phyloP scores from a whole-genome alignment of 2,329 filamentous ascomycete genomes.

The Arthrobotrys megalospora region DNA sequence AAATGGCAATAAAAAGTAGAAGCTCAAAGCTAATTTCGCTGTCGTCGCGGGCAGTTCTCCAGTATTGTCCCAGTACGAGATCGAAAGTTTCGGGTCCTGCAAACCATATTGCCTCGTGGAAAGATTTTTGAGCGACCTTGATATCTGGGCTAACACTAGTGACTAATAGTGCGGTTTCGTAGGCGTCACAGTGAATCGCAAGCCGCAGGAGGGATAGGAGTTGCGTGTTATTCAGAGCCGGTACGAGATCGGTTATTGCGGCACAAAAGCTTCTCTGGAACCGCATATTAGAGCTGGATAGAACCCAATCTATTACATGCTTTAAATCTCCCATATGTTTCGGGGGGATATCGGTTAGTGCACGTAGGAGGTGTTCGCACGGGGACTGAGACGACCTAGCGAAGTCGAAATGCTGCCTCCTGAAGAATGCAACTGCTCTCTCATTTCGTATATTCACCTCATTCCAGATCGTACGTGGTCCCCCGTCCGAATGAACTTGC shows the following conservation, averaged over 20 bases:
- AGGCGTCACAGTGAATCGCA: background rate
- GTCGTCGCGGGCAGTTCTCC: background rate
- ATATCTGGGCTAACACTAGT: background rate
- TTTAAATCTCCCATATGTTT: background rate
- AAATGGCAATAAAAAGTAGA: background rate
- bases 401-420: no score
- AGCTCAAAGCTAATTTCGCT: background rate
- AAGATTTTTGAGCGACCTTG: background rate
- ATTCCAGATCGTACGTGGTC: no score
- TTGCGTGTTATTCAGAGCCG: background rate
- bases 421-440: no score
- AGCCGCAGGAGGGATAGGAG: background rate
- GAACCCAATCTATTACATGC: background rate
- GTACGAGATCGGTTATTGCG: background rate
- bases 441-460: no score
- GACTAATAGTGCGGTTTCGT: background rate
- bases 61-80: constrained; percentile 6
- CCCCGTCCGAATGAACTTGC: no score
- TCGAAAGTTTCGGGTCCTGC: constrained; percentile 7
- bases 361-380: no score
- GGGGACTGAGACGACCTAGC: no score
- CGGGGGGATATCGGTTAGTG: no score
- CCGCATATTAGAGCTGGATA: background rate
- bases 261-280: background rate
- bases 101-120: constrained; percentile 10